phyloP scores from a whole-genome alignment of 305 asterid genomes.

The Solanum hybrid region DNA sequence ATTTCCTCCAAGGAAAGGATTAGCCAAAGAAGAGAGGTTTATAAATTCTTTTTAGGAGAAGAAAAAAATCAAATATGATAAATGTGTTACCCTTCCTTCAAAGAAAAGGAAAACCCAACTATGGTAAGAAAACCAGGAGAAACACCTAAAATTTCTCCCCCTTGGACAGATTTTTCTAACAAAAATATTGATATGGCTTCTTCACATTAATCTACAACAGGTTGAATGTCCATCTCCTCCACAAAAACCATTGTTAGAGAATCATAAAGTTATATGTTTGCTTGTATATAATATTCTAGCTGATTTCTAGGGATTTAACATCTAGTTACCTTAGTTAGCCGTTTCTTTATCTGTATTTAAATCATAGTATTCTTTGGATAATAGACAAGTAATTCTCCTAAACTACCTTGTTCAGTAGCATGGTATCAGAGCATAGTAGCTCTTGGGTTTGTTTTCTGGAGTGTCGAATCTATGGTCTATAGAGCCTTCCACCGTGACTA shows the following conservation, averaged over 20 bases:
- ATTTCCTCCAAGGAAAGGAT: background rate
- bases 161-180: background rate
- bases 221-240: background rate
- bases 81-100: background rate
- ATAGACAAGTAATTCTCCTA: background rate
- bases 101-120: background rate
- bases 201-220: background rate
- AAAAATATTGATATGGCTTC: background rate
- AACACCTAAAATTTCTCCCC: background rate
- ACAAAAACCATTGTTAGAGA: background rate
- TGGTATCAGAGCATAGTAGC: background rate
- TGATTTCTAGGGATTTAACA: background rate
- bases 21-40: background rate
- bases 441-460: background rate
- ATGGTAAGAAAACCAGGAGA: background rate
- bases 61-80: background rate
- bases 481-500: background rate
- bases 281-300: background rate
- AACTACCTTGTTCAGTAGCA: background rate
- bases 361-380: background rate
- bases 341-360: background rate
- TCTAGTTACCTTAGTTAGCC: background rate
- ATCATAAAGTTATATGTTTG: background rate
- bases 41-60: background rate
- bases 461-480: background rate